These are phyloP conservation scores for Naegleria fowleri DNA, from an alignment of 208 protist species.

Conservation along the genomic window DNA sequence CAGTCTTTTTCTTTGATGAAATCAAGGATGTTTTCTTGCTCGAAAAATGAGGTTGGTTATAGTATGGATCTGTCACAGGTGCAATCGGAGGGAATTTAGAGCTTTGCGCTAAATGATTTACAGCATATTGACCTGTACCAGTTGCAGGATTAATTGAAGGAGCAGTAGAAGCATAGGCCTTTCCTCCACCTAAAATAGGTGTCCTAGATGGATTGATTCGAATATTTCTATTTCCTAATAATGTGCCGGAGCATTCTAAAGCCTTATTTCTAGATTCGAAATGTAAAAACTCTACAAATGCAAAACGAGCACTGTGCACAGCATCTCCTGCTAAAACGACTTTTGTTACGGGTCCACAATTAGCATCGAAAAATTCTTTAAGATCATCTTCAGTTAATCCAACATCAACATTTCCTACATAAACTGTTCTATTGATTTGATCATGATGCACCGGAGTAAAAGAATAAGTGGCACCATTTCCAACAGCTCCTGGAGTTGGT, in stretches of 20 bases:
- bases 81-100: neutral
- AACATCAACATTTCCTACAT: slow-evolving; percentile 12
- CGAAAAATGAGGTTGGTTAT: neutral
- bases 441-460: neutral
- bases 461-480: neutral
- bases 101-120: neutral
- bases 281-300: slow-evolving; percentile 2
- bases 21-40: neutral
- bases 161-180: neutral
- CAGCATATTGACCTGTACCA: neutral
- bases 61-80: neutral
- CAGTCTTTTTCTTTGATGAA: neutral
- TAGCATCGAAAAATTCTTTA: neutral
- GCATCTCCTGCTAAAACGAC: neutral
- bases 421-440: neutral
- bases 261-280: neutral
- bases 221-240: neutral
- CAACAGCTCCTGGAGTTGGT: neutral
- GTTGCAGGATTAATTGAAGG: neutral
- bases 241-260: neutral
- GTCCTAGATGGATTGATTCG: slow-evolving; percentile 1
- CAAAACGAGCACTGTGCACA: neutral
- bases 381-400: neutral
- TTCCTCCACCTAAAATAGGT: neutral
- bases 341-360: neutral